Conservation (phyloP, 176 grass and related monocot species). For the Metroxylon sagu region DNA sequence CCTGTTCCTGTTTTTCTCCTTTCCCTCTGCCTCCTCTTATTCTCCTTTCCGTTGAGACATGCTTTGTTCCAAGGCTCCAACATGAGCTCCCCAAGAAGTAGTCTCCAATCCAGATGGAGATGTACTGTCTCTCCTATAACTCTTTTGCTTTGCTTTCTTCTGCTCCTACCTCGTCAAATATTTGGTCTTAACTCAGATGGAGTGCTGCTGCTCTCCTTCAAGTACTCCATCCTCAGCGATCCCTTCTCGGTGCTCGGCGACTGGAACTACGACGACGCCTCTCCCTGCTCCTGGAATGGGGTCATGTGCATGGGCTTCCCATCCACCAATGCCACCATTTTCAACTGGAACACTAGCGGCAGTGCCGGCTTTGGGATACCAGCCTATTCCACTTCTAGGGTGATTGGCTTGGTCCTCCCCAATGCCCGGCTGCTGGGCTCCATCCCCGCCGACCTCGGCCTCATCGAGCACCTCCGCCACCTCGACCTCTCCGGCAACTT, state of each 20-base stretch:
- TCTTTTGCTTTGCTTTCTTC: not conserved
- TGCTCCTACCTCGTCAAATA: constrained; percentile 1
- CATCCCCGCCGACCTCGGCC: constrained; percentile 42
- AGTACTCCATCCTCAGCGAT: constrained; percentile 53
- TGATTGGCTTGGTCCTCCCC: constrained; percentile 63
- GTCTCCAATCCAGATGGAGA: constrained; percentile 2
- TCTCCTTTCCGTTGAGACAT: not conserved
- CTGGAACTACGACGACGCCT: constrained; percentile 50
- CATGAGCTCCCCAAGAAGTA: not conserved
- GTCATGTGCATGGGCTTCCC: constrained; percentile 80
- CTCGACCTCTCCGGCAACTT: constrained; percentile 76
- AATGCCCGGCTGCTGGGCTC: constrained; percentile 42
- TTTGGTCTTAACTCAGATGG: constrained; percentile 51
- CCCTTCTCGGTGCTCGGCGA: constrained; percentile 47
- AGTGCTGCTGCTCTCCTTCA: constrained; percentile 64
- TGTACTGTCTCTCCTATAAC: not conserved
- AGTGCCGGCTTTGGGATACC: not conserved
- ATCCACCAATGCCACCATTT: not conserved
- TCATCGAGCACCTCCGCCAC: constrained; percentile 76
- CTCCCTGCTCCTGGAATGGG: constrained; percentile 72
- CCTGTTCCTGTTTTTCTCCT: not conserved
- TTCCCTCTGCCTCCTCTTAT: not conserved
- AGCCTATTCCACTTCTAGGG: constrained; percentile 46
- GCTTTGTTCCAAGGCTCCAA: constrained; percentile 1
- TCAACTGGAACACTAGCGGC: constrained; percentile 11